These are phyloP conservation scores for Saccharomycopsis phalli DNA, from an alignment of 1,139 yeast genomes.

Conservation along the genomic window DNA sequence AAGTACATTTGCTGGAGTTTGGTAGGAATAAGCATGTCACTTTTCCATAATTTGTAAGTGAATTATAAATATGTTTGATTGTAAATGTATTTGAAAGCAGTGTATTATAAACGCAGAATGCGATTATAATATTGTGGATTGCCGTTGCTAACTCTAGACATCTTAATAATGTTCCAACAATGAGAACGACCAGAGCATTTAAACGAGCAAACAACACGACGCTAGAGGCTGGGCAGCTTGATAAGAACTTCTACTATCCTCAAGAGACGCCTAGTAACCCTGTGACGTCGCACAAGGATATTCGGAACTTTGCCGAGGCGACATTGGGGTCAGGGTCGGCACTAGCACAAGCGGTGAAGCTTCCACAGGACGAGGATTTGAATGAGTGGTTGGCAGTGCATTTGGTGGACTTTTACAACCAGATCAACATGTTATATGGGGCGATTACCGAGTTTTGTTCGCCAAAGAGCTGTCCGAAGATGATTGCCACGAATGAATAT, in stretches of 20 bases:
- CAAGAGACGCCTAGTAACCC: constrained; percentile 26
- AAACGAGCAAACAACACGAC: constrained; percentile 25
- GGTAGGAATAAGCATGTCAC: constrained; percentile 32
- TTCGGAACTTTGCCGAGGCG: constrained; percentile 83
- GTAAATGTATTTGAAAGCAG: too few relatives aligned
- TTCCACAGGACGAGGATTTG: constrained; percentile 87
- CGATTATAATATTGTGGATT: too few relatives aligned
- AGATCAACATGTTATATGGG: constrained; percentile 92
- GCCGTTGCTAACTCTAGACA: constrained; percentile 7
- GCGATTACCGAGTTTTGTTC: constrained; percentile 95
- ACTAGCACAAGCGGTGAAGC: constrained; percentile 81
- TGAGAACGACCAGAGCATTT: constrained; percentile 47
- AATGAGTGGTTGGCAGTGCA: constrained; percentile 97
- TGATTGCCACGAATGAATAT: constrained; percentile 96
- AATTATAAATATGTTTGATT: too few relatives aligned
- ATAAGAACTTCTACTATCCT: constrained; percentile 38
- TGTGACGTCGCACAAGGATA: constrained; percentile 58
- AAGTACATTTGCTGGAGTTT: neutral
- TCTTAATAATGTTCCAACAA: constrained; percentile 38
- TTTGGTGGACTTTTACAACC: constrained; percentile 85
- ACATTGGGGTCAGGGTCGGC: constrained; percentile 91
- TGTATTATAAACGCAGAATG: too few relatives aligned
- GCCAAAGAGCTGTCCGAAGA: constrained; percentile 83
- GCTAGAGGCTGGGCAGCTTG: constrained; percentile 28
- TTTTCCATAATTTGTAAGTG: constrained; percentile 44